These are phyloP conservation scores for Filobasidium floriforme DNA, from an alignment of 768 basidiomycete genomes.

Conservation along the genomic window DNA sequence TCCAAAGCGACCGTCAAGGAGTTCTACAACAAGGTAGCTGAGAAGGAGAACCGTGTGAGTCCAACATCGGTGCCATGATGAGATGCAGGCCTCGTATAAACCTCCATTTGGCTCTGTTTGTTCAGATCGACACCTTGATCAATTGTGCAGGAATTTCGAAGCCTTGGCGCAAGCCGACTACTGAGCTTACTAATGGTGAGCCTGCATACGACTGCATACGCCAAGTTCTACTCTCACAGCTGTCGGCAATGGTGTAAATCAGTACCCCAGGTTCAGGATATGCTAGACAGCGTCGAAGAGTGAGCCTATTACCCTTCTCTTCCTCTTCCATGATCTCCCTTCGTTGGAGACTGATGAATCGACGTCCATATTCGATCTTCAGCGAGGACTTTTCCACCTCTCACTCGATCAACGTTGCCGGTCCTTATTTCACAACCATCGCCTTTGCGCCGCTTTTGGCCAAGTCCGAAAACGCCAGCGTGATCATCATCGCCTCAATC, in stretches of 20 bases:
- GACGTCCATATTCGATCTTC: not conserved
- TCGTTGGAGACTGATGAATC: not conserved
- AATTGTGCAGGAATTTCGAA: slow-evolving; percentile 39
- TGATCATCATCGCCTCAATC: slow-evolving; percentile 22
- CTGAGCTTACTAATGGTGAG: slow-evolving; percentile 33
- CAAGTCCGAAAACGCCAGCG: slow-evolving; percentile 17
- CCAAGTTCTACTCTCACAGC: not conserved
- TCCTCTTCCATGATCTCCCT: no score
- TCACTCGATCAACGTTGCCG: slow-evolving; percentile 34
- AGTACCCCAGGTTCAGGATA: slow-evolving; percentile 33
- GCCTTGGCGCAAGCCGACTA: slow-evolving; percentile 25
- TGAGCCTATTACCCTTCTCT: no score
- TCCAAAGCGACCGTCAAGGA: slow-evolving; percentile 34
- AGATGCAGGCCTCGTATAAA: not conserved
- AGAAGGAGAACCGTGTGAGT: slow-evolving; percentile 31
- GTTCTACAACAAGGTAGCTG: slow-evolving; percentile 28
- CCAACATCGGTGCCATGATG: not conserved
- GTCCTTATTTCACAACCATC: slow-evolving; percentile 34
- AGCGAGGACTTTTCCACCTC: slow-evolving; percentile 19
- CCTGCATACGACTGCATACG: not conserved
- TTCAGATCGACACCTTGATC: slow-evolving; percentile 30
- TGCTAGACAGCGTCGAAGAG: slow-evolving; percentile 39
- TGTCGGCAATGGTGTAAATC: no score
- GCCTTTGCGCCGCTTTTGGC: slow-evolving; percentile 17
- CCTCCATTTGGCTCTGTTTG: not conserved